phyloP scores from a whole-genome alignment of 306 rosid species.

The Biancaea sappan region DNA sequence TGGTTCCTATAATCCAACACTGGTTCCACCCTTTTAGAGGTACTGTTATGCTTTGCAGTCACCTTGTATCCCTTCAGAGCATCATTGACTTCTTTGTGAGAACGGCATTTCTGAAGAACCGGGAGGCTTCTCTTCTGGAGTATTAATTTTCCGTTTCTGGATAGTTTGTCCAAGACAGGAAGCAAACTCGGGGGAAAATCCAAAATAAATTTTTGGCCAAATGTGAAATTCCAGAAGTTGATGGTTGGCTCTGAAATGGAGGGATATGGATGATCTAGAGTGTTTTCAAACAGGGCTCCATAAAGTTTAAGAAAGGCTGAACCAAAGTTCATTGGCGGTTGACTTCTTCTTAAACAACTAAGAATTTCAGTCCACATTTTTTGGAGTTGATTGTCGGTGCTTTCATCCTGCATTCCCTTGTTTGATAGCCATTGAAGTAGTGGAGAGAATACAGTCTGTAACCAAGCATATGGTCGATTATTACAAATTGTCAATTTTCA shows the following conservation, averaged over 20 bases:
- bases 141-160: constrained; percentile 62
- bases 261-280: constrained; percentile 68
- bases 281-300: constrained; percentile 67
- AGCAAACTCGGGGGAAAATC: constrained; percentile 70
- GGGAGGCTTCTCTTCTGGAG: constrained; percentile 65
- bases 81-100: constrained; percentile 35
- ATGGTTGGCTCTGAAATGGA: constrained; percentile 71
- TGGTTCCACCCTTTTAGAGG: constrained; percentile 67
- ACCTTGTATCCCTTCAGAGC: constrained; percentile 47
- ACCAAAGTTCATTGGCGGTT: constrained; percentile 64
- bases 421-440: constrained; percentile 68
- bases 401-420: constrained; percentile 51
- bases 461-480: constrained; percentile 11
- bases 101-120: constrained; percentile 46
- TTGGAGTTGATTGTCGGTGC: constrained; percentile 48
- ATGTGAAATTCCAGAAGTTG: constrained; percentile 77
- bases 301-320: constrained; percentile 64
- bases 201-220: constrained; percentile 56
- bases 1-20: constrained; percentile 34
- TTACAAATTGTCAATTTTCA: not conserved
- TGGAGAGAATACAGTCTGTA: constrained; percentile 65
- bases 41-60: constrained; percentile 49
- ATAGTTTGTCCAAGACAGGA: constrained; percentile 66
- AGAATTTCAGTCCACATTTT: constrained; percentile 66
- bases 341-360: constrained; percentile 52